These are phyloP conservation scores for Rehmannia glutinosa DNA, from an alignment of 257 asterid genomes.

Conservation along the genomic window DNA sequence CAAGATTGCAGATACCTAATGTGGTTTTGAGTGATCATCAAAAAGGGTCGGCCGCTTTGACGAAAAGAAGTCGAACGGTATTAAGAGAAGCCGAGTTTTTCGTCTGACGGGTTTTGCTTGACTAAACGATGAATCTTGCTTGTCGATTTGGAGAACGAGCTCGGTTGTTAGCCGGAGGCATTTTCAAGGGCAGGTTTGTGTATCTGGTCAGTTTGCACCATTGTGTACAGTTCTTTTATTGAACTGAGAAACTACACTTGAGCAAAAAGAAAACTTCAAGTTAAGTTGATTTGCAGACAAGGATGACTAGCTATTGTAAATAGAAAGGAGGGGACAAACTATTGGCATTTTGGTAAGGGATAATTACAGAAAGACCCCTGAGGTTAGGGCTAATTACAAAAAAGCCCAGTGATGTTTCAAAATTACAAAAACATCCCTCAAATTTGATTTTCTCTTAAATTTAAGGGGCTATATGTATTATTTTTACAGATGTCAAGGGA, in stretches of 20 bases:
- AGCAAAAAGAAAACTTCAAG: neutral
- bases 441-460: too few species aligned
- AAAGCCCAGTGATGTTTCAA: too few species aligned
- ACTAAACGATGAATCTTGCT: constrained; percentile 34
- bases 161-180: constrained; percentile 38
- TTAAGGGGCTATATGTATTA: too few species aligned
- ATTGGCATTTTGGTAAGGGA: too few species aligned
- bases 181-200: constrained; percentile 40
- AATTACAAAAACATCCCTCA: too few species aligned
- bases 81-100: constrained; percentile 41
- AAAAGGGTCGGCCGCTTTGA: constrained; percentile 24
- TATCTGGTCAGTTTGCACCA: constrained; percentile 39
- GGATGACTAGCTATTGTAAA: constrained; percentile 9
- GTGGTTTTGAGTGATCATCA: constrained; percentile 45
- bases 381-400: too few species aligned
- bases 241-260: constrained; percentile 20
- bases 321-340: neutral
- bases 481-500: too few species aligned
- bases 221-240: constrained; percentile 40
- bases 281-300: neutral
- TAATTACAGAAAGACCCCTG: too few species aligned
- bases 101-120: constrained; percentile 30
- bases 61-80: constrained; percentile 41
- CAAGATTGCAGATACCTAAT: constrained; percentile 53
- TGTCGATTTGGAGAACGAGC: constrained; percentile 34